Percentiles rank a stretch among this genome's conserved stretches.
Conservation (phyloP, 1,284 basidiomycete species). For the Cutaneotrichosporon curvatum region DNA sequence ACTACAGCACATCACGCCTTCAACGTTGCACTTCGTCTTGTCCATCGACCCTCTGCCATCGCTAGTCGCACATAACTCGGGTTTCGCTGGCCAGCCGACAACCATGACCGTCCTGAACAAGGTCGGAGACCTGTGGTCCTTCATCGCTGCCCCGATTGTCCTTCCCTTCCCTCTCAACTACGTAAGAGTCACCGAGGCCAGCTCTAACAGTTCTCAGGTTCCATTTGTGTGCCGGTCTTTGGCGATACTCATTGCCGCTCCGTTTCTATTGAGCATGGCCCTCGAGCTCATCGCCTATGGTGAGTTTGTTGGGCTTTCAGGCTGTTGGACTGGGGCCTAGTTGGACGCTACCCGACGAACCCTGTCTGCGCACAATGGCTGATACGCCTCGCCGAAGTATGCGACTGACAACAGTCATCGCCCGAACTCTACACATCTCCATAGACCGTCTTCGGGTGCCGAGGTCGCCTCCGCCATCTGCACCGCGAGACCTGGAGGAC, state of each 20-base stretch:
- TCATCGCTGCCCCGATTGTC: slow-evolving; percentile 7
- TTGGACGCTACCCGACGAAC: too few species aligned
- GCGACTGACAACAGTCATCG: slow-evolving; percentile 25
- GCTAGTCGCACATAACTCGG: too few species aligned
- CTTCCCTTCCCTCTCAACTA: slow-evolving; percentile 16
- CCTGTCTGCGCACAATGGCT: too few species aligned
- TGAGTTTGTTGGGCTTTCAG: slow-evolving; percentile 9
- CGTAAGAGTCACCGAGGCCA: background rate
- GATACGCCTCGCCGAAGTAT: too few species aligned
- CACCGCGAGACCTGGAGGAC: slow-evolving; percentile 1
- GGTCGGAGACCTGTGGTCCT: slow-evolving; percentile 1
- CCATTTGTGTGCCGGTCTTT: slow-evolving; percentile 26
- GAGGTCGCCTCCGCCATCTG: slow-evolving; percentile 20
- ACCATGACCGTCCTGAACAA: slow-evolving; percentile 1
- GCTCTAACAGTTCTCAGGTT: slow-evolving; percentile 22
- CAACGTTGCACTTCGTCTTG: too few species aligned
- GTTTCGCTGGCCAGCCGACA: too few species aligned
- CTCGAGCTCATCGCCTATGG: slow-evolving; percentile 35
- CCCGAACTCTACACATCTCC: slow-evolving; percentile 33
- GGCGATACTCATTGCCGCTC: slow-evolving; percentile 25
- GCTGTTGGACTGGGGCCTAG: too few species aligned
- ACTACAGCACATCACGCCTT: too few species aligned
- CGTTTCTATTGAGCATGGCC: slow-evolving; percentile 27
- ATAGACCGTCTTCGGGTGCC: slow-evolving; percentile 31
- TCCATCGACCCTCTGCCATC: too few species aligned